Evolutionary conservation across 177 flowering plant species (phyloP), one percentile per base, ranked within the genome.

Genomic region (Tripterygium wilfordii): DNA sequence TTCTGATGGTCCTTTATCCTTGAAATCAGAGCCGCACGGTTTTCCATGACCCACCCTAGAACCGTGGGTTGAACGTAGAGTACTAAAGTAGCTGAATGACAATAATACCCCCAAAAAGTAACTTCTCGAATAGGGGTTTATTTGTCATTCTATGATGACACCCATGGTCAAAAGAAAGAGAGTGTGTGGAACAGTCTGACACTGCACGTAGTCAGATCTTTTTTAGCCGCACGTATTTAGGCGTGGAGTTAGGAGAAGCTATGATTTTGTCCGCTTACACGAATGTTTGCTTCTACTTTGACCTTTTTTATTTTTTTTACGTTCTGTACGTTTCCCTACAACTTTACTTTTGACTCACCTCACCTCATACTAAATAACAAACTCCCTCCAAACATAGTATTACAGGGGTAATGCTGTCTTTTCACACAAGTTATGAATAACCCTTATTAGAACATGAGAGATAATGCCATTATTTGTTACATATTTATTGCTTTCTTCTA

Each of bases 211-310:
- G 44, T 40, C 25, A 40, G 33, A 12, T 30, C 33, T 30, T 30
- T 20, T 40, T 4, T 18, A 23, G 17, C 17, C 13, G 29, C 19
- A 14, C 5, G 10, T 20, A 20, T 10, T 25, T n/a, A 20, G 26
- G 65, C 56, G 57, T 55, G 58, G 53, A 51, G 53, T 42, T 53
- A 16, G 36, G 42, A 27, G 12, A 20, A 54, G 56, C 21, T 55
- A 67, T 67, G 50, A 67, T 58, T 50, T 50, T 58, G 70, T 56
- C 70, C 48, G 47, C 23, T 44, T 54, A 22, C 30, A 42, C 51
- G 32, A 29, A 47, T 29, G 48, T 29, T 20, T 2, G 45, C n/a
- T 30, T 36, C 51, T 25, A 15, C 53, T 46, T 40, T 56, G 49
- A 45, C 57, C 36, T 42, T 46, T 18, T n/a, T 12, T 2, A 32